These are phyloP conservation scores for Rosa multiflora DNA, from an alignment of 306 rosid genomes.

Conservation along the genomic window DNA sequence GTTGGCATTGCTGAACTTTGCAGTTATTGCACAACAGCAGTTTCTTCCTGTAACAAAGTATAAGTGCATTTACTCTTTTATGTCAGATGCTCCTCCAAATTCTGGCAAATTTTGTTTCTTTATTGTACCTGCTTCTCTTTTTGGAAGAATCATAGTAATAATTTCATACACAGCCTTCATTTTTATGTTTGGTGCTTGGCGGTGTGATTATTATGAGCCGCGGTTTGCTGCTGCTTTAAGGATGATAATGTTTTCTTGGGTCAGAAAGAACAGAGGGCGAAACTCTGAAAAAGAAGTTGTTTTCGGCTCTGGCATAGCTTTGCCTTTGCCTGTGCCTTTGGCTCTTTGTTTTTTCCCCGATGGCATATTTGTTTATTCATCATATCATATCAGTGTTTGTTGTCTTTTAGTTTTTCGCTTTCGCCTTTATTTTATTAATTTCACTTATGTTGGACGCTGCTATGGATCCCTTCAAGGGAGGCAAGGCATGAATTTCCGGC, in stretches of 20 bases:
- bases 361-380: conserved; percentile 17
- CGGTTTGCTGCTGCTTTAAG: conserved; percentile 34
- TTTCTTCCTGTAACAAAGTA: background rate
- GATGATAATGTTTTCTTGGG: conserved; percentile 36
- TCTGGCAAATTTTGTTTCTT: conserved; percentile 2
- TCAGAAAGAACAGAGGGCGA: conserved; percentile 10
- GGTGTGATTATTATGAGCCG: conserved; percentile 28
- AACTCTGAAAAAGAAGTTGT: conserved; percentile 28
- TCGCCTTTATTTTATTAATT: conserved; percentile 43
- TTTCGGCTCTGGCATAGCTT: conserved; percentile 32
- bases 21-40: conserved; percentile 13
- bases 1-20: conserved; percentile 13
- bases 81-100: background rate
- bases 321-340: background rate
- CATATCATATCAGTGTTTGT: conserved; percentile 13
- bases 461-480: conserved; percentile 67
- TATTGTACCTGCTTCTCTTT: background rate
- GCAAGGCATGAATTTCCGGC: conserved; percentile 88
- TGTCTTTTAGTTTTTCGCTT: conserved; percentile 37
- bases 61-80: conserved; percentile 9
- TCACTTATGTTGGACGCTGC: conserved; percentile 41
- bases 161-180: background rate
- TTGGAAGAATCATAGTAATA: background rate
- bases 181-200: conserved; percentile 24
- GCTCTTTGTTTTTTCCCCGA: background rate